Evolutionary conservation across 2,329 filamentous ascomycete genomes (phyloP), one percentile per base, ranked within the genome.

Genomic region (Microcyclosporella mali): DNA sequence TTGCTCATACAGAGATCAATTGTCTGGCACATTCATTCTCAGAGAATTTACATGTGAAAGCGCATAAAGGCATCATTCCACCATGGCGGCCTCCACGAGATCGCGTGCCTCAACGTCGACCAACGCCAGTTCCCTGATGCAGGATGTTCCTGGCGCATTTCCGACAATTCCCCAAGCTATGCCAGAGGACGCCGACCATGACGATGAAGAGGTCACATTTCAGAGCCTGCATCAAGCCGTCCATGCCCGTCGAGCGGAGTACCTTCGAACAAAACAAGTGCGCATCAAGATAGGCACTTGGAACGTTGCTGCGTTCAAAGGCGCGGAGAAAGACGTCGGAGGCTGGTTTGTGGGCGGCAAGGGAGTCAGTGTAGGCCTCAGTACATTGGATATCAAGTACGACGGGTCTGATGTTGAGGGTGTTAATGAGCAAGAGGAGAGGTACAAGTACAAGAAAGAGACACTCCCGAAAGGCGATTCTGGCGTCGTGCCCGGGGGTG

Each of bases 221-320:
- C 41, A 52, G 29, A 59, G 51, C 25, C 66, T 83, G 7, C 71
- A 73, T 2, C 72, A 77, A 40, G 75, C 73, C 2, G 65, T 97
- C 30, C 78, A 83, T 59, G 81, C 84, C 30, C 78, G 92, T 41
- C 78, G 82, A 57, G 69, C 77, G 37, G 89, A 97, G 63, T 98
- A 89, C 63, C 83, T 84, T 18, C 78, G 81, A 29, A 78, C 81
- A 33, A 82, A 82, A 61, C 77, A 77, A 38, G 79, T 95, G 55
- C 82, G 82, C 52, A 78, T 98, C 65, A 95, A 95, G 67, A 76
- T 98, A 39, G 92, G 90, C 32, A 84, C 86, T 0, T 98, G 92
- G 92, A 98, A 98, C 66, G 87, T 95, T 12, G 92, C 88, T 3
- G 82, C 84, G 1, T 82, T 85, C 51, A 80, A 85, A 10, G 88